Evolutionary conservation across 176 grass and related monocot genomes (phyloP), one percentile per base, ranked within the genome.

Genomic region (Oryza rufipogon): DNA sequence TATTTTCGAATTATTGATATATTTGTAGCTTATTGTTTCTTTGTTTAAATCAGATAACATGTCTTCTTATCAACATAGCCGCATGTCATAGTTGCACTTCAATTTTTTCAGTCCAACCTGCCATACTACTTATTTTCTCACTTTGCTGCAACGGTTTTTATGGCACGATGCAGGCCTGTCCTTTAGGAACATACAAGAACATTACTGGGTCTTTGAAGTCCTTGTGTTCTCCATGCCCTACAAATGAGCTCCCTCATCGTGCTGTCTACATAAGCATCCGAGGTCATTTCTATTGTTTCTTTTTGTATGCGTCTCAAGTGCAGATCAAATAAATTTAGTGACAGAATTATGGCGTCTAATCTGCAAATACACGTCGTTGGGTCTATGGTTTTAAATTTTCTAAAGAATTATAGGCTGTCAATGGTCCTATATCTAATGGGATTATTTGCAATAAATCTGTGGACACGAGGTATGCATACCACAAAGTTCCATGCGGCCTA

Each of bases 141-240:
- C 47, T 73, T 39, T 84, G 28, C 69, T 76, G 46, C 39, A 78
- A 77, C 70, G 20, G 47, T 84, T 86, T 71, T 28, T 58, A 15
- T 71, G 33, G 70, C 39, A 64, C 77, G 87, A 88, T 89, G 66
- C 86, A 98, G 96, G 96, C 95, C 72, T 98, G 96, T 61, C 96
- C 96, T 77, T 73, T 90, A 82, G 96, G 96, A 81, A 98, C 96
- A 73, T 98, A 93, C 86, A 98, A 98, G 93, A 98, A 98, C 87
- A 83, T 87, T 66, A 95, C 89, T 85, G 96, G 96, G 61, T 98
- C 96, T 81, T 92, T 89, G 87, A 86, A 90, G 81, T 85, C 89
- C 23, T 85, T 92, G 58, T 98, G 96, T 90, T 85, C 56, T 54
- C 73, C 54, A 61, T 98, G 96, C 80, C 96, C 93, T 77, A 75